A percentile compares a stretch with the other conserved stretches of the same genome.
Conservation (phyloP, 305 asterid species). For the Fraxinus latifolia region DNA sequence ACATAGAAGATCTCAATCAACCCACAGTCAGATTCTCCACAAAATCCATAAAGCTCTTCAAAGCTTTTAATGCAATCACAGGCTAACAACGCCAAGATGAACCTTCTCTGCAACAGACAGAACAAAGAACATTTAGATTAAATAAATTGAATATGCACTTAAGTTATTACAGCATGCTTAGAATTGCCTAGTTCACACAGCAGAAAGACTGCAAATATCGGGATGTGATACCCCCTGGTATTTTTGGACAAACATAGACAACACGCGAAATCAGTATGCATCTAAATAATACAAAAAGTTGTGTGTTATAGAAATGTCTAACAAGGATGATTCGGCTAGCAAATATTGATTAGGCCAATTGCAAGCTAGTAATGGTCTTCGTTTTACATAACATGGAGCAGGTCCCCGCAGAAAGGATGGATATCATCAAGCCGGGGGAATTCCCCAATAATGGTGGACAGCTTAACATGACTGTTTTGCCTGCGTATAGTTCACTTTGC, state of each 20-base stretch:
- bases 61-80: background rate
- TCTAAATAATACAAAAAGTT: background rate
- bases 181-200: background rate
- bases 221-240: background rate
- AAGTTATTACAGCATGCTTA: background rate
- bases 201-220: background rate
- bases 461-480: conserved; percentile 70
- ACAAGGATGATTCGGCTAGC: background rate
- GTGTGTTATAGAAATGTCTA: background rate
- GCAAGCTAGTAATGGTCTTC: conserved; percentile 95
- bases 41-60: background rate
- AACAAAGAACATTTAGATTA: background rate
- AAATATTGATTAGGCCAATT: conserved; percentile 69
- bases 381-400: conserved; percentile 83
- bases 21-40: background rate
- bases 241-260: background rate
- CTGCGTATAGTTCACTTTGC: conserved; percentile 69
- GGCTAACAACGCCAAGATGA: background rate
- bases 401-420: conserved; percentile 89
- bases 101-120: conserved; percentile 25
- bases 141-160: background rate
- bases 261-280: background rate
- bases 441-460: conserved; percentile 76
- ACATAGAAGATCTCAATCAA: background rate
- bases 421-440: conserved; percentile 83